A percentile compares a stretch with the other conserved stretches of the same genome.
These are phyloP conservation scores for Tolypocladium endophyticum DNA, from an alignment of 2,329 filamentous ascomycete species.

Conservation along the genomic window DNA sequence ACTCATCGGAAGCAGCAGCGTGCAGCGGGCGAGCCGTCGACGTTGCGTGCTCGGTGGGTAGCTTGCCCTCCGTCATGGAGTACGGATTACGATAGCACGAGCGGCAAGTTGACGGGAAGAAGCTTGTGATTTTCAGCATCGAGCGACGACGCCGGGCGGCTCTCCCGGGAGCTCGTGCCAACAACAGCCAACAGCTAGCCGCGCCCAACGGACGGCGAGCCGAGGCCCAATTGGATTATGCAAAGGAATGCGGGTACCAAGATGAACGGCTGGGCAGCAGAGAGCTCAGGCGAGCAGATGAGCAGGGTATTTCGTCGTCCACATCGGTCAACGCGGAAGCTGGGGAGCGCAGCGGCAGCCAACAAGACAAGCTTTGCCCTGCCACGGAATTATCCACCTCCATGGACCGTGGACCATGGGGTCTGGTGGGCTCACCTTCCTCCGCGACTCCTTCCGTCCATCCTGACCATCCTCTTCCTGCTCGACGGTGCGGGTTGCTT, in stretches of 20 bases:
- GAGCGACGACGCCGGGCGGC: not conserved
- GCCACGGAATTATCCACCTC: not conserved
- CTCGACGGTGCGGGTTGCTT: not conserved
- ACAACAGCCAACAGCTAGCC: not conserved
- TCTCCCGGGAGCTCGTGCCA: not conserved
- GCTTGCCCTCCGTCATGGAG: not conserved
- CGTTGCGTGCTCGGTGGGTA: slow-evolving; percentile 1
- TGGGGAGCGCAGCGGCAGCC: not conserved
- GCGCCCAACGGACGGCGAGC: not conserved
- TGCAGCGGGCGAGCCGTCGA: slow-evolving; percentile 1
- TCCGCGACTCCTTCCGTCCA: not conserved
- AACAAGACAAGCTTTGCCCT: not conserved
- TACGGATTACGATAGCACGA: not conserved
- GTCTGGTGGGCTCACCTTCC: not conserved
- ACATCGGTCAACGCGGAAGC: not conserved
- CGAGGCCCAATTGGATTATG: not conserved
- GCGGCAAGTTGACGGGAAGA: not conserved
- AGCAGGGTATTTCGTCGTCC: too few relatives aligned
- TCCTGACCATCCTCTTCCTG: not conserved
- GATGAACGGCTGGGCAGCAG: not conserved
- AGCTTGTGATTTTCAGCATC: not conserved
- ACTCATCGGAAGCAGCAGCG: not conserved
- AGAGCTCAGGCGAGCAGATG: not conserved
- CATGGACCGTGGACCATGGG: not conserved
- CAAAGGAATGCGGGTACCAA: not conserved